phyloP scores from a whole-genome alignment of 306 rosid genomes.

The Sesbania bispinosa region DNA sequence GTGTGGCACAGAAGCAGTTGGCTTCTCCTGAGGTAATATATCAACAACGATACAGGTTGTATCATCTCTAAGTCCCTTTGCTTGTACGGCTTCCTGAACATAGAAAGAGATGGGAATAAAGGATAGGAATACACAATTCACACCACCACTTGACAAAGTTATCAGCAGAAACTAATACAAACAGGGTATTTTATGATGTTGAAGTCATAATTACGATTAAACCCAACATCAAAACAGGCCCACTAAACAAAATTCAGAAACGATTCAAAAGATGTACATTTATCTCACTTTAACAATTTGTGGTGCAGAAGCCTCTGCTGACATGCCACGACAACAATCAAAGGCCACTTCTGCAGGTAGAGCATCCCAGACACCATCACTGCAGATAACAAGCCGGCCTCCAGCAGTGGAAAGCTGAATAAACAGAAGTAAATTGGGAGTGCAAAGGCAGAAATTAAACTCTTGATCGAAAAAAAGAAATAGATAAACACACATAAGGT shows the following conservation, averaged over 20 bases:
- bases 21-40: conserved; percentile 76
- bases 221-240: not conserved
- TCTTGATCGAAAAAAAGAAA: not conserved
- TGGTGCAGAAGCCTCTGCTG: conserved; percentile 77
- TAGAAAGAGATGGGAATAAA: conserved; percentile 16
- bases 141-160: not conserved
- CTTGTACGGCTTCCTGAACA: conserved; percentile 80
- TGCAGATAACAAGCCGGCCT: conserved; percentile 91
- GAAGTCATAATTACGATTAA: conserved; percentile 12
- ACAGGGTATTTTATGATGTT: conserved; percentile 15
- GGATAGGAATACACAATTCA: not conserved
- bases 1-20: conserved; percentile 47
- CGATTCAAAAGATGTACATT: conserved; percentile 8
- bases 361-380: conserved; percentile 99
- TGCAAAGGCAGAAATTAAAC: conserved; percentile 3
- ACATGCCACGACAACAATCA: conserved; percentile 90
- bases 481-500: not conserved
- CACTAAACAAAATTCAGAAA: conserved; percentile 14
- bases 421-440: conserved; percentile 1
- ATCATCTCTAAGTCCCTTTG: conserved; percentile 99
- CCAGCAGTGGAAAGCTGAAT: conserved; percentile 85
- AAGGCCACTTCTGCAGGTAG: conserved; percentile 73
- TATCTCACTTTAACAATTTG: conserved; percentile 81
- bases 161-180: conserved; percentile 5
- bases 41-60: conserved; percentile 94